Evolutionary conservation across 139 green algal genomes (phyloP).

Genomic region (Coelastrella sp.): DNA sequence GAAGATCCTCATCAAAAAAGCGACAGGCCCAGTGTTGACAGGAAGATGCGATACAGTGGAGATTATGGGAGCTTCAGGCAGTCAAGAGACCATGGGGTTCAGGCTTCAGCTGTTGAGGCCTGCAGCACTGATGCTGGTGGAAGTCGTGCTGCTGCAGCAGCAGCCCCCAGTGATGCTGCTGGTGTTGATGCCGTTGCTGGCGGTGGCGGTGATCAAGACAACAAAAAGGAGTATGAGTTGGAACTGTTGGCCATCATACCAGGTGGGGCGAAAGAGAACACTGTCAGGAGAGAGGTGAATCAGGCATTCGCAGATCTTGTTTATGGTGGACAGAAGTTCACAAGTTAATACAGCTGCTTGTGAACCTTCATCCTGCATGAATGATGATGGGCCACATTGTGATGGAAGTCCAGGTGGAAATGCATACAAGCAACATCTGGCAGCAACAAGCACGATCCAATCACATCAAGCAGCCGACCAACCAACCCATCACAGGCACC

Average conservation of each 20-base stretch:
- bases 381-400: no score
- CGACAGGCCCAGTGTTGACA: background rate
- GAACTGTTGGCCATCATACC: slow-evolving; percentile 34
- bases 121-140: background rate
- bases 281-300: background rate
- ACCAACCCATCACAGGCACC: no score
- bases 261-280: background rate
- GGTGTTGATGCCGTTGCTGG: background rate
- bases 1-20: no score
- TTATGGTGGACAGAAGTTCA: background rate
- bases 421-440: background rate
- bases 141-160: background rate
- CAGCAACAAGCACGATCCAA: background rate
- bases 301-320: background rate
- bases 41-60: background rate
- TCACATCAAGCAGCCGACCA: background rate
- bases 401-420: no score
- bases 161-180: background rate
- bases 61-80: background rate
- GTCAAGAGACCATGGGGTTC: background rate
- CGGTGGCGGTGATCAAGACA: background rate
- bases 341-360: no score
- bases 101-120: background rate
- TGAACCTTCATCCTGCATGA: no score
- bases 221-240: slow-evolving; percentile 21